Conservation (phyloP, 192 early-diverging fungal genomes). For the Linnemannia zychae region DNA sequence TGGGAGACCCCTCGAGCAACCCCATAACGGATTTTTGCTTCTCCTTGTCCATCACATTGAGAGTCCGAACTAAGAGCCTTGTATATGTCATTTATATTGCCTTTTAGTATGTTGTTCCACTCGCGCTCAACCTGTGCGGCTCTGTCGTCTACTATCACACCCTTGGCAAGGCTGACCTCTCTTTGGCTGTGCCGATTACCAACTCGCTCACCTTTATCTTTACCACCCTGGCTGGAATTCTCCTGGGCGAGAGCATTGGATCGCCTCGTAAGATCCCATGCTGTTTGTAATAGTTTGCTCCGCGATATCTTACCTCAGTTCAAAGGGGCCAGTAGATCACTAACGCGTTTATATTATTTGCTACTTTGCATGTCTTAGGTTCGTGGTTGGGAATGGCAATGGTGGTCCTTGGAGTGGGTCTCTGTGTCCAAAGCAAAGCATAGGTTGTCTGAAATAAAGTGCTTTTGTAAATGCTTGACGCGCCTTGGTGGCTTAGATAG, state of each 20-base stretch:
- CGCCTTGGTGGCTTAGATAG: constrained; percentile 16
- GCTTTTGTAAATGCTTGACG: background rate
- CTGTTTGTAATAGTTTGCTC: background rate
- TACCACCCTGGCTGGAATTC: constrained; percentile 81
- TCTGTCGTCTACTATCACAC: constrained; percentile 95
- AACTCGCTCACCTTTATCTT: constrained; percentile 93
- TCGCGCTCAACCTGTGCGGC: constrained; percentile 91
- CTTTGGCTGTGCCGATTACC: constrained; percentile 92
- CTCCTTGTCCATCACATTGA: background rate
- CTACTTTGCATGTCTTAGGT: constrained; percentile 52
- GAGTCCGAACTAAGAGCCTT: background rate
- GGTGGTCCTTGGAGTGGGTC: constrained; percentile 75
- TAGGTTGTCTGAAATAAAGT: background rate
- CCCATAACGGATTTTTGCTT: background rate
- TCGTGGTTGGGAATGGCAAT: constrained; percentile 76
- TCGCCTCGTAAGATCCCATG: constrained; percentile 63
- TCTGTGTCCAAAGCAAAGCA: constrained; percentile 73
- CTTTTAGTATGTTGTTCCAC: constrained; percentile 82
- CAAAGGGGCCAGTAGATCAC: background rate
- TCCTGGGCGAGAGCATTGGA: constrained; percentile 85
- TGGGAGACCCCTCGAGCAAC: background rate
- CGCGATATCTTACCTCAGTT: background rate
- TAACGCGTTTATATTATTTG: background rate
- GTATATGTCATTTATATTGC: background rate
- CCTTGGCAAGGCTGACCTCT: constrained; percentile 87